phyloP scores from a whole-genome alignment of 2,329 filamentous ascomycete genomes.

The Aspergillus chevalieri region DNA sequence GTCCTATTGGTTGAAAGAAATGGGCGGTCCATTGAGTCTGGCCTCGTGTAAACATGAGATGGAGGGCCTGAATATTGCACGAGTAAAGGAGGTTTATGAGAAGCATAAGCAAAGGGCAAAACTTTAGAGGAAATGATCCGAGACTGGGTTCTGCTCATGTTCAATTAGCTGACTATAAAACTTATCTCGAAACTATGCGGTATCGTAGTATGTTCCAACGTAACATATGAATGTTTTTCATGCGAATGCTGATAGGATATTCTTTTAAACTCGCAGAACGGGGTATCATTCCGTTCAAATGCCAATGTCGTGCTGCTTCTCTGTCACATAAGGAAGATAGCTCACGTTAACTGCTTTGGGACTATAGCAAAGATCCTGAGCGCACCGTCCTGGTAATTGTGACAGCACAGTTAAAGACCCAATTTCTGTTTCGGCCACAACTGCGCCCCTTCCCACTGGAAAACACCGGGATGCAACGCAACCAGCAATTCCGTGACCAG shows the following conservation, averaged over 20 bases:
- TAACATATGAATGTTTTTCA: too few relatives aligned
- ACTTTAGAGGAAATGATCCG: slow-evolving; percentile 5
- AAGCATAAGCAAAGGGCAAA: slow-evolving; percentile 14
- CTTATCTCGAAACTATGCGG: background rate
- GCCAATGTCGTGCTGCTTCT: too few relatives aligned
- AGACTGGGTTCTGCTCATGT: too few relatives aligned
- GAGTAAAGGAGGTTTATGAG: slow-evolving; percentile 17
- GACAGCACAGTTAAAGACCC: slow-evolving; percentile 12
- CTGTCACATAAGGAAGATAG: too few relatives aligned
- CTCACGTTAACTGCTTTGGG: too few relatives aligned
- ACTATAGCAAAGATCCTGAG: too few relatives aligned
- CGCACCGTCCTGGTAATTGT: too few relatives aligned
- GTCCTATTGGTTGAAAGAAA: slow-evolving; percentile 27
- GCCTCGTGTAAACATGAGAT: slow-evolving; percentile 18
- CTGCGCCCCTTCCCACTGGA: slow-evolving; percentile 21
- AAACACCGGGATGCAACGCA: slow-evolving; percentile 14
- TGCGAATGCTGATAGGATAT: too few relatives aligned
- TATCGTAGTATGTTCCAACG: too few relatives aligned
- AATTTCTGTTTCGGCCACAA: slow-evolving; percentile 27
- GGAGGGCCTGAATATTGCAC: slow-evolving; percentile 16
- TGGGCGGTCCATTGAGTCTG: slow-evolving; percentile 24
- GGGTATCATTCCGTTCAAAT: too few relatives aligned
- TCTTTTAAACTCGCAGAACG: too few relatives aligned
- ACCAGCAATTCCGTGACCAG: slow-evolving; percentile 23
- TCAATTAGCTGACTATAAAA: background rate